Base-by-base conservation (phyloP, 2,329 filamentous ascomycete genomes). In the Fusarium dimerum region DNA sequence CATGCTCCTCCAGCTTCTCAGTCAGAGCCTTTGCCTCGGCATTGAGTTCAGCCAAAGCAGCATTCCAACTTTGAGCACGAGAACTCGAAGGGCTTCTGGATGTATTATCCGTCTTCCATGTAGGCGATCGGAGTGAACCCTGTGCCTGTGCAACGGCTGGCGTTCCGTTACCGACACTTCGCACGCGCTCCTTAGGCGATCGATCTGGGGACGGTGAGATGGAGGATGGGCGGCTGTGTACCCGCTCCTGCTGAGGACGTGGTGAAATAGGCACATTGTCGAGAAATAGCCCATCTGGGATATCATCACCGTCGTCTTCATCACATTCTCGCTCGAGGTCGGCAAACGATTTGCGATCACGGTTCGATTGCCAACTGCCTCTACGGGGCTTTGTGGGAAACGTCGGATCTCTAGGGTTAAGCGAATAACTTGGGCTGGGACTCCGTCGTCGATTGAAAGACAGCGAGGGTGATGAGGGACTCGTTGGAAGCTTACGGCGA, bases 231-330 rank as follows among this genome's bases (percentile, higher is more conserved):
- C 76, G 74, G 65, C 81, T 86, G 7, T 74, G 75, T 0, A 79
- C 72, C 15, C 85, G 77, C 55, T 86, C 82, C 20, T 75, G 74
- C 2, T 76, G 75, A 2, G 84, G 84, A 2, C 85, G 78, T n/a
- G 90, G 90, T 0, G 89, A 92, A 43, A 94, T 84, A 6, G 90
- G 90, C 2, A 94, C 86, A 59, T 94, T 94, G 72, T 90, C 89
- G 43, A 94, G 81, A 47, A 92, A 80, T 20, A 89, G 81, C 48
- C 90, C 89, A 26, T 92, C 89, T 1, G 90, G 90, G 30, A 94
- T 86, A 64, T 92, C 88, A 48, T 86, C 87, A 47, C 84, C 86
- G 48, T 92, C 87, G 60, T 92, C 88, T 46, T 87, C 84, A 61
- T 90, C 85, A 55, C 82, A 92, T 66, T 93, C 89, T 49, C 83